Conservation (phyloP, 768 basidiomycete species). For the Naganishia kalamii region DNA sequence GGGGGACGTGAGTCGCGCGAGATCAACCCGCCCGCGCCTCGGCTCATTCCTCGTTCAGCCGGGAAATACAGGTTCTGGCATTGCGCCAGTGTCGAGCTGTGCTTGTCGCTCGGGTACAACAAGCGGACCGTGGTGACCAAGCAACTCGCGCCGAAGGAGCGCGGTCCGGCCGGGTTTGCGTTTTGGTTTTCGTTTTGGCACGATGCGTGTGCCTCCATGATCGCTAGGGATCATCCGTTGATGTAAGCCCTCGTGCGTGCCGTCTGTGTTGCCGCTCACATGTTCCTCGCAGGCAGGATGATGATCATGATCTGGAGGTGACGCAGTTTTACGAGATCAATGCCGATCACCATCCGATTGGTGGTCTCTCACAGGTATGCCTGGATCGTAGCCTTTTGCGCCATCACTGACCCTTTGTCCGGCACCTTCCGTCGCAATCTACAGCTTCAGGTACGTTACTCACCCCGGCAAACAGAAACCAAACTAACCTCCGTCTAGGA, state of each 20-base stretch:
- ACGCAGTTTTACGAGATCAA: slow-evolving; percentile 8
- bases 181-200: slow-evolving; percentile 74
- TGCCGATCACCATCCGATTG: slow-evolving; percentile 4
- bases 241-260: slow-evolving; percentile 50
- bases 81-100: slow-evolving; percentile 24
- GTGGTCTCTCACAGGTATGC: neutral
- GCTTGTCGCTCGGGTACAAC: slow-evolving; percentile 32
- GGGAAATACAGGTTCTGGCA: slow-evolving; percentile 9
- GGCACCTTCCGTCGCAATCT: neutral
- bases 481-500: slow-evolving; percentile 51
- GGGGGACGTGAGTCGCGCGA: neutral
- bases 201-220: slow-evolving; percentile 75
- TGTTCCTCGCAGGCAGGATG: neutral
- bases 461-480: neutral
- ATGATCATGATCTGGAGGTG: slow-evolving; percentile 6
- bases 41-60: slow-evolving; percentile 14
- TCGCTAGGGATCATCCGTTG: slow-evolving; percentile 77
- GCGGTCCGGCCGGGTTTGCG: slow-evolving; percentile 53
- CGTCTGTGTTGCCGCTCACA: neutral
- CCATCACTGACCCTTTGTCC: neutral
- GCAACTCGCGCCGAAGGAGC: slow-evolving; percentile 28
- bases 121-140: slow-evolving; percentile 25
- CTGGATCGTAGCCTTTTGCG: neutral
- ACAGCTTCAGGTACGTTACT: neutral
- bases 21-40: neutral